phyloP scores from a whole-genome alignment of 768 basidiomycete genomes.

The Punctularia strigosozonata region DNA sequence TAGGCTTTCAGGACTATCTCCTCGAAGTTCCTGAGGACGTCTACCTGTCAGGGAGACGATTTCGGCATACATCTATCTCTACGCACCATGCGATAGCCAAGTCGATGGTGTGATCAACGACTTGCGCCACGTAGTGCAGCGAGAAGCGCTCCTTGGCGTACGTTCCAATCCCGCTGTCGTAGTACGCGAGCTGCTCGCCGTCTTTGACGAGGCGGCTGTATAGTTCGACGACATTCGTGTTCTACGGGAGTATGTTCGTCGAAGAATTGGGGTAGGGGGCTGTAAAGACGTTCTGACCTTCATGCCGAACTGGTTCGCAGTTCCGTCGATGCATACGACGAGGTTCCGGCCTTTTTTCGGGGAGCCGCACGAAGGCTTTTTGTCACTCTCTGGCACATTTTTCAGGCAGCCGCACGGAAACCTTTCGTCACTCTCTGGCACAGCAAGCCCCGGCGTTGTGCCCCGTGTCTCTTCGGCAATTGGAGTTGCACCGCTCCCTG shows the following conservation, averaged over 20 bases:
- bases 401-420: neutral
- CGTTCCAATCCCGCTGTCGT: conserved; percentile 29
- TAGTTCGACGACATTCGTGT: conserved; percentile 30
- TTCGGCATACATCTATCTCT: neutral
- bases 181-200: conserved; percentile 24
- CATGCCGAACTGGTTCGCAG: neutral
- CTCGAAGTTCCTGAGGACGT: conserved; percentile 21
- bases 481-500: too few species aligned
- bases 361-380: too few species aligned
- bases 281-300: too few species aligned
- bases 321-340: neutral
- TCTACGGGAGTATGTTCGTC: conserved; percentile 13
- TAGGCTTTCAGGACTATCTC: conserved; percentile 23
- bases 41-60: neutral
- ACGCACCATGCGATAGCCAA: conserved; percentile 25
- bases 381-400: too few species aligned
- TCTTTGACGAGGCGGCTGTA: conserved; percentile 24
- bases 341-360: neutral
- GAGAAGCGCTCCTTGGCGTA: conserved; percentile 17
- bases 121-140: conserved; percentile 10
- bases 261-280: too few species aligned
- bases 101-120: conserved; percentile 18
- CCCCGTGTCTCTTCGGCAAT: too few species aligned
- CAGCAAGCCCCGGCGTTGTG: too few species aligned
- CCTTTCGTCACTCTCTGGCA: too few species aligned